Base-by-base conservation (phyloP, 1,284 basidiomycete species). In the Cryptococcus sp. region DNA sequence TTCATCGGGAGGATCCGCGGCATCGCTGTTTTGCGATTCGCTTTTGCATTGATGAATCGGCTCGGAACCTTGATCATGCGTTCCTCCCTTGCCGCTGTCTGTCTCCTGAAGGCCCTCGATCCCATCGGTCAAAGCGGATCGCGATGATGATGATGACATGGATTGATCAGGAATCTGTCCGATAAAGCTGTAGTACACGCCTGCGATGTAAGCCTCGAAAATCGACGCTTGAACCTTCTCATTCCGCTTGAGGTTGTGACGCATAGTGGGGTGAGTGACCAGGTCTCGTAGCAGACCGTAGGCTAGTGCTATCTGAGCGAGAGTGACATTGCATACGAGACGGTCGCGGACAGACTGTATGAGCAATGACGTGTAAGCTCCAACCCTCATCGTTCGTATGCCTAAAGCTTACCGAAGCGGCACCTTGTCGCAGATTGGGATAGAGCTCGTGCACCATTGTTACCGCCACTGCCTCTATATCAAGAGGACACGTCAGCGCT, bases 201-300 rank as follows among this genome's bases (percentile, higher is more conserved):
- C 70, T 8, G 73, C 73, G 27, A 73, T 63, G 54, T 70, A 76
- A 11, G 69, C 68, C 55, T 76, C 73, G 50, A 76, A 72, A 4
- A 70, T 40, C 7, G 68, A 66, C 8, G 65, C 73, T 50, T 52
- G 55, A 19, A 61, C 52, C 58, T 73, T 73, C 23, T 57, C 48
- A 22, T 52, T 59, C 23, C 23, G 39, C 43, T 42, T 54, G 30
- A 59, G 5, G n/a, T 39, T 41, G 22, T 55, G 48, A 38, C 57
- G 49, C 38, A 43, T 35, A n/a, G 40, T 15, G 11, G 20, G 23
- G 7, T 49, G 25, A 11, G 27, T 40, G 42, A 65, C 60, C n/a
- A 72, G 41, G 8, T 55, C 45, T 17, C 65, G 58, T 17, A 61
- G 58, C 19, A 76, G 47, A 22, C 60, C 54, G 51, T 74, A 72